Evolutionary conservation across 2,329 filamentous ascomycete species (phyloP), one percentile per base, ranked within the genome.

Genomic region (Claviceps cyperi): DNA sequence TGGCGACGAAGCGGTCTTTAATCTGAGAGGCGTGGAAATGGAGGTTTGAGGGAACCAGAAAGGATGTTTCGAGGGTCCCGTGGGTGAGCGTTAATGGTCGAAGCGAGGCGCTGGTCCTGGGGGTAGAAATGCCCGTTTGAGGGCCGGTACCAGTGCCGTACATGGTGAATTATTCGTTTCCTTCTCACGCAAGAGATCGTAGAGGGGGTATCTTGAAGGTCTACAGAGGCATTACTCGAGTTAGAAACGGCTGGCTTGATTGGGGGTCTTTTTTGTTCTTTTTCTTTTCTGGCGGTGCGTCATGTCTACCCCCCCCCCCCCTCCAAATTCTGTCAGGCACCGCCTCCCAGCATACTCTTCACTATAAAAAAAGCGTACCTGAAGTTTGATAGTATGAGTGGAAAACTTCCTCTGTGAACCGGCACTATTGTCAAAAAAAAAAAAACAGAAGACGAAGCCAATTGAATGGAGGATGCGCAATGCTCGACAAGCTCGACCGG

Each of bases 11-110:
- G 58, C 82, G 79, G 60, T 96, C 90, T 75, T 91, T 94, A 64
- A 97, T 77, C 72, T 95, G 87, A 53, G 89, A 85, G 60, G 92
- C 92, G 69, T 92, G 90, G 75, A 94, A 98, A 71, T 98, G 92
- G 56, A 96, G 81, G 62, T 83, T 86, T 59, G 92, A 97, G 52
- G 92, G 91, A 64, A 98, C 86, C 63, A 96, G 83, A 67, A 98
- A 92, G 49, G 88, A 91, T 63, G 94, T 88, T 69, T 98, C 92
- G 71, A 98, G 89, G 50, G 87, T 88, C 66, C 94, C 92, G 70
- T 98, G 92, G 57, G 82, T 78, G 63, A 98, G 78, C 61, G 86
- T 88, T 64, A 98, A 81, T 55, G 92, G 91, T 58, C 92, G 86
- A 58, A 96, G 81, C 56, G 91, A 95, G 58, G 89, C 83, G 60